Percentiles rank a stretch among this genome's conserved stretches.
Conservation (phyloP, 2,329 filamentous ascomycete genomes). For the Falciphora oryzae region DNA sequence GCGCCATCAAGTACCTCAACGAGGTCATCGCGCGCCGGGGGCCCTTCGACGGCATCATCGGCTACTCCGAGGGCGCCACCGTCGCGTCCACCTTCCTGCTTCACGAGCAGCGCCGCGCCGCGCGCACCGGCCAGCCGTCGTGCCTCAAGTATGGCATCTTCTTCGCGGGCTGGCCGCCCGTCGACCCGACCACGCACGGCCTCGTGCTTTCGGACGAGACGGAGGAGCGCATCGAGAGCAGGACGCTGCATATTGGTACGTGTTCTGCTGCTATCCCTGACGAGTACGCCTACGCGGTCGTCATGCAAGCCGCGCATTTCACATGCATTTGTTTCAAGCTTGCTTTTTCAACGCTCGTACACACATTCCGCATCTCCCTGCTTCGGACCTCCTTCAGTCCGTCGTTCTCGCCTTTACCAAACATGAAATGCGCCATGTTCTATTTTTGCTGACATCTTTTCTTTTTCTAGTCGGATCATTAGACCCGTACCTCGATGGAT, state of each 20-base stretch:
- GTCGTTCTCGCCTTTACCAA: neutral
- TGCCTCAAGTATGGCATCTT: constrained; percentile 44
- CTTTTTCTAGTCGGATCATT: constrained; percentile 38
- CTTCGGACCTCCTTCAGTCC: no score
- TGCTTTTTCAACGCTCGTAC: neutral
- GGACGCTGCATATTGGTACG: constrained; percentile 46
- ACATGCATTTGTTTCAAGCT: constrained; percentile 4
- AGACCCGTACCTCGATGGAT: constrained; percentile 56
- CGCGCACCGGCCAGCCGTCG: constrained; percentile 27
- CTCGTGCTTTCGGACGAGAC: constrained; percentile 43
- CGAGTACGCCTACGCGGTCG: constrained; percentile 2
- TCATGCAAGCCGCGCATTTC: neutral
- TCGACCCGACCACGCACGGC: constrained; percentile 36
- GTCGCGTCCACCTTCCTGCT: constrained; percentile 48
- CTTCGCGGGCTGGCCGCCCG: constrained; percentile 49
- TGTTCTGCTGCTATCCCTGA: constrained; percentile 12
- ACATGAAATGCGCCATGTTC: neutral
- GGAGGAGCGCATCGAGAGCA: constrained; percentile 43
- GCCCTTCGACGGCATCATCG: constrained; percentile 49
- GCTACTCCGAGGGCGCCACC: constrained; percentile 55
- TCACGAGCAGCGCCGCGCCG: constrained; percentile 38
- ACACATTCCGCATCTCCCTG: constrained; percentile 3
- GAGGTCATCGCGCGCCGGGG: constrained; percentile 39
- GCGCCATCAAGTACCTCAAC: constrained; percentile 36
- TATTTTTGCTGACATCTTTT: neutral